Base-by-base conservation (phyloP, 441 rosid genomes). In the Raphanus hybrid region DNA sequence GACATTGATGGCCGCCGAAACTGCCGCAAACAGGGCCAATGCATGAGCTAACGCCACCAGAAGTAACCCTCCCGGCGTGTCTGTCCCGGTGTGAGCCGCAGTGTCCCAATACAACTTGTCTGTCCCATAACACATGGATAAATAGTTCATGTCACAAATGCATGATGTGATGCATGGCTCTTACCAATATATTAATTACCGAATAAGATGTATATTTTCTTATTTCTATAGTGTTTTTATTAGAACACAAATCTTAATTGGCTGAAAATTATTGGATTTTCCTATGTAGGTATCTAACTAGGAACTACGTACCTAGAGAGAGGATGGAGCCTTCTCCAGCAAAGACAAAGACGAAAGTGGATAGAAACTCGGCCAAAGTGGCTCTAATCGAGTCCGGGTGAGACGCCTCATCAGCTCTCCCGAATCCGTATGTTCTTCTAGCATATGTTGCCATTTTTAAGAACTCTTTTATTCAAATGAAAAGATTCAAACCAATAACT, bases 281-380 rank as follows among this genome's bases (percentile, higher is more conserved):
- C 23, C 3, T 16, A 2, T 29, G 34, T 34, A 29, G 26, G 12
- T 43, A 37, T 8, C 26, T 34, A 62, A 11, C 59, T 55, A 59
- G 15, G 29, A 37, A 18, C 1, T 10, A 65, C 16, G 2, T 64
- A 90, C 94, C 85, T 15, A 92, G 90, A 78, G 97, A 95, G 20
- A 92, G 93, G 55, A 88, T 60, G 16, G 91, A 90, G 79, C 95
- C 97, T 84, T 89, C 93, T 45, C 95, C 95, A 10, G 93, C 93
- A 3, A 92, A 92, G 12, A 92, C 93, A 34, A 92, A 90, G 84
- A 89, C 85, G 58, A 86, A 85, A 71, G 95, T 90, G 82, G 95
- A 88, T 66, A 92, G 64, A 76, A 90, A 84, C 80, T 92, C 93
- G 34, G 95, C 90, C 76, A 89, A 59, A 78, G 88, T 54, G 68